These are phyloP conservation scores for Diaporthe sp. DNA, from an alignment of 2,329 filamentous ascomycete genomes.

Conservation along the genomic window DNA sequence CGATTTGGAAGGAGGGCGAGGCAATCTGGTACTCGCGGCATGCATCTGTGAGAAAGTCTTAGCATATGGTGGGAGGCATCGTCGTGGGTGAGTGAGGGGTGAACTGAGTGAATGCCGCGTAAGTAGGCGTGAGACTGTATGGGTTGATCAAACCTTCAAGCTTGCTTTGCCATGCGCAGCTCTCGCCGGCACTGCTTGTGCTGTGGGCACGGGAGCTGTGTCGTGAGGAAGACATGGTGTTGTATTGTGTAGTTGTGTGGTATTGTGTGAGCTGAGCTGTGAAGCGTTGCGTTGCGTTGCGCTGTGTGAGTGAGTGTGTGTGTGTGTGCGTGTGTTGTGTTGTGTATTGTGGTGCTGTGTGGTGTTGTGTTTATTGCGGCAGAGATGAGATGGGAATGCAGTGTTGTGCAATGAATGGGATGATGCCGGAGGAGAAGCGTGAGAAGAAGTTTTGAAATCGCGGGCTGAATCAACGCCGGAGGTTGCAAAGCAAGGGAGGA, in stretches of 20 bases:
- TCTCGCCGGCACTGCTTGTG: conserved; percentile 44
- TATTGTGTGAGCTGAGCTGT: neutral
- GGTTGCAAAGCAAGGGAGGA: conserved; percentile 13
- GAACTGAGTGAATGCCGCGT: no score
- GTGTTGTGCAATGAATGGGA: neutral
- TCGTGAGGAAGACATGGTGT: conserved; percentile 39
- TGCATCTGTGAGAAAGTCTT: conserved; percentile 46
- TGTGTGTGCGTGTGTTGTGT: neutral
- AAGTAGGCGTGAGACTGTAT: neutral
- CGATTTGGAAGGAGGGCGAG: conserved; percentile 50
- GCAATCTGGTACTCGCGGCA: conserved; percentile 50
- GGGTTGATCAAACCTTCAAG: conserved; percentile 46
- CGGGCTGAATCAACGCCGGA: conserved; percentile 25
- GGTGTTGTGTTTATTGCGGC: conserved; percentile 6
- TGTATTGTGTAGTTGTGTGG: conserved; percentile 23
- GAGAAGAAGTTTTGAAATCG: neutral
- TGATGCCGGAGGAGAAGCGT: neutral
- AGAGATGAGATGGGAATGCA: neutral
- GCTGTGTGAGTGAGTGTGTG: neutral
- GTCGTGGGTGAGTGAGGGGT: neutral
- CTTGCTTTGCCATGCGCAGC: conserved; percentile 50
- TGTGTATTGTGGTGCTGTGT: neutral
- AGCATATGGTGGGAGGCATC: neutral
- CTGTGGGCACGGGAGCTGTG: conserved; percentile 39
- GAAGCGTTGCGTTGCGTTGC: conserved; percentile 7